phyloP scores from a whole-genome alignment of 805 yeast genomes.

The Scheffersomyces stipitis region DNA sequence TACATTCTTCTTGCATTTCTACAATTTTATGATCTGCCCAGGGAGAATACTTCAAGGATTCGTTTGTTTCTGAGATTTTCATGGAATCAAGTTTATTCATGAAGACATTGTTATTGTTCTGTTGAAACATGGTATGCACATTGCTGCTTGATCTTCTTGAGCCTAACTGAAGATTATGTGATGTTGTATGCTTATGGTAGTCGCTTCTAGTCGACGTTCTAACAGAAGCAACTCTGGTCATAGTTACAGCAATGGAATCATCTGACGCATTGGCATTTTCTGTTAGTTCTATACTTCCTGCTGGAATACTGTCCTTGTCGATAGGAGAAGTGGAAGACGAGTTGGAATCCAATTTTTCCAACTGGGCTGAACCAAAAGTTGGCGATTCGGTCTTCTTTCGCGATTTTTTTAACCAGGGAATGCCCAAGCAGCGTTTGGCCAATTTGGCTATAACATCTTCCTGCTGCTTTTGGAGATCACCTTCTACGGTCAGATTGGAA shows the following conservation, averaged over 20 bases:
- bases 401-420: constrained; percentile 32
- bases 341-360: constrained; percentile 5
- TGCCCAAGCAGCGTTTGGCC: constrained; percentile 32
- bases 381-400: constrained; percentile 2
- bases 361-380: not conserved
- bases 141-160: constrained; percentile 1
- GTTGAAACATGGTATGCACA: constrained; percentile 12
- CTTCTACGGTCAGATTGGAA: constrained; percentile 1
- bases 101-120: constrained; percentile 32
- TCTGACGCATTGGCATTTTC: constrained; percentile 9
- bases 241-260: constrained; percentile 23
- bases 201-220: constrained; percentile 34
- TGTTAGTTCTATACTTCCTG: constrained; percentile 1
- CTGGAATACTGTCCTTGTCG: not conserved
- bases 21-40: not conserved
- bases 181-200: constrained; percentile 33
- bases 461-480: constrained; percentile 7
- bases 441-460: constrained; percentile 27
- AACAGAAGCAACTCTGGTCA: constrained; percentile 36
- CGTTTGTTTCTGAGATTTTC: not conserved
- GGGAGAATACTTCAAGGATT: not conserved
- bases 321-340: constrained; percentile 8
- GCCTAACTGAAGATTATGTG: constrained; percentile 20
- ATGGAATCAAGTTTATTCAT: constrained; percentile 7
- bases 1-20: not conserved